These are phyloP conservation scores for Penicillium sp. DNA, from an alignment of 2,329 filamentous ascomycete species.

Conservation along the genomic window DNA sequence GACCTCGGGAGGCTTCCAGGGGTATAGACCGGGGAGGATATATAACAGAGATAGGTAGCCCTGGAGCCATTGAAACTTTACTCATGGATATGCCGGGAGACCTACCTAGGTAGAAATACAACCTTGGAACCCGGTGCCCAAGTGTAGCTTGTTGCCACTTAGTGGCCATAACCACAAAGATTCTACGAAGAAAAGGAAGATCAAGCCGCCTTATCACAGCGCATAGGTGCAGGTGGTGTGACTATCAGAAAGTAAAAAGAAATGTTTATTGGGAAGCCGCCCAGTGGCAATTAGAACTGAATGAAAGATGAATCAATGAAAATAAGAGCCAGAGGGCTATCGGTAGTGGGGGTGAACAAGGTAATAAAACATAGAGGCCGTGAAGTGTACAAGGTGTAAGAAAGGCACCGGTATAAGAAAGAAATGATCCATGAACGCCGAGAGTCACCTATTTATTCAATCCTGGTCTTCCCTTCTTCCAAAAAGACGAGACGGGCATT, in stretches of 20 bases:
- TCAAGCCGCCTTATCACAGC: no score
- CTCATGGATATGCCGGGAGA: no score
- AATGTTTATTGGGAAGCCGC: background rate
- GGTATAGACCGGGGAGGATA: no score
- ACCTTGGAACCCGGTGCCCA: no score
- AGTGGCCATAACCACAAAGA: no score
- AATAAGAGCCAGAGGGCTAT: background rate
- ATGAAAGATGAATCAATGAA: background rate
- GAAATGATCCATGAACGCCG: background rate
- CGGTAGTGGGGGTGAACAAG: background rate
- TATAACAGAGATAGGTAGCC: no score
- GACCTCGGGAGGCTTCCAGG: no score
- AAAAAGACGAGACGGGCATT: constrained; percentile 79
- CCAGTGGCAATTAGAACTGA: background rate
- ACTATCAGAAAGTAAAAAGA: background rate
- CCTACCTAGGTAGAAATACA: no score
- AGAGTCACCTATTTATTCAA: constrained; percentile 58
- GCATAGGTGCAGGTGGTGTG: no score
- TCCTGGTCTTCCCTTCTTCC: constrained; percentile 98
- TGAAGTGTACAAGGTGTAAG: constrained; percentile 16
- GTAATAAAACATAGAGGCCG: constrained; percentile 24
- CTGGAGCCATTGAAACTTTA: no score
- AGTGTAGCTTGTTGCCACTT: no score
- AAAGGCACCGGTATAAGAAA: background rate
- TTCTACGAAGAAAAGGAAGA: no score